phyloP scores from a whole-genome alignment of 1,284 basidiomycete species.

The Ceratobasidium sp. region DNA sequence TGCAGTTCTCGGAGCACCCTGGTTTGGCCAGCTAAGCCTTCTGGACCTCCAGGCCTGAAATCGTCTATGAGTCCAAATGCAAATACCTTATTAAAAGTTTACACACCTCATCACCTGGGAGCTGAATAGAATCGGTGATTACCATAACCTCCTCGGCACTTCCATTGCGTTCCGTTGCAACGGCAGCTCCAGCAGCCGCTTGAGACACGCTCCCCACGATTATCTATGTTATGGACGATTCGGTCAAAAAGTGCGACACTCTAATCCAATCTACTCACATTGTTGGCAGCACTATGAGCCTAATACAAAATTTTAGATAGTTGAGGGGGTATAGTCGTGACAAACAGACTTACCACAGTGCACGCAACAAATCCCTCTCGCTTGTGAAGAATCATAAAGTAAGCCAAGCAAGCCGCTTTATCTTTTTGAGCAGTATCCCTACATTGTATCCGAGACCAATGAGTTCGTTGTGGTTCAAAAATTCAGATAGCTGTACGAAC shows the following conservation, averaged over 20 bases:
- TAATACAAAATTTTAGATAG: background rate
- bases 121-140: conserved; percentile 6
- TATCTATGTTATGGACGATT: conserved; percentile 10
- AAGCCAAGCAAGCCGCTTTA: conserved; percentile 77
- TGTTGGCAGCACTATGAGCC: conserved; percentile 39
- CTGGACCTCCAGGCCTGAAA: background rate
- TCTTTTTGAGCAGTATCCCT: conserved; percentile 78
- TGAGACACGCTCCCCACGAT: conserved; percentile 38
- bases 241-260: no score
- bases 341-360: conserved; percentile 66
- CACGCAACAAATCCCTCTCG: conserved; percentile 76
- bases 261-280: conserved; percentile 10
- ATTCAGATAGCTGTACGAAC: conserved; percentile 9
- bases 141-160: conserved; percentile 38
- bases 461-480: background rate
- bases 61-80: background rate
- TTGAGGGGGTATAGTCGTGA: background rate
- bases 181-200: background rate
- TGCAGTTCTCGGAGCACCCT: conserved; percentile 71
- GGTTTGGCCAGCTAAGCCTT: conserved; percentile 6
- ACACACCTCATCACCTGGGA: background rate
- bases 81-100: background rate
- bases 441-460: background rate
- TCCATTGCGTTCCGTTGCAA: conserved; percentile 16
- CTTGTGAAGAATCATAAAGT: conserved; percentile 77